Base-by-base conservation (phyloP, 192 early-diverging fungal species). In the Umbelopsis ramanniana region DNA sequence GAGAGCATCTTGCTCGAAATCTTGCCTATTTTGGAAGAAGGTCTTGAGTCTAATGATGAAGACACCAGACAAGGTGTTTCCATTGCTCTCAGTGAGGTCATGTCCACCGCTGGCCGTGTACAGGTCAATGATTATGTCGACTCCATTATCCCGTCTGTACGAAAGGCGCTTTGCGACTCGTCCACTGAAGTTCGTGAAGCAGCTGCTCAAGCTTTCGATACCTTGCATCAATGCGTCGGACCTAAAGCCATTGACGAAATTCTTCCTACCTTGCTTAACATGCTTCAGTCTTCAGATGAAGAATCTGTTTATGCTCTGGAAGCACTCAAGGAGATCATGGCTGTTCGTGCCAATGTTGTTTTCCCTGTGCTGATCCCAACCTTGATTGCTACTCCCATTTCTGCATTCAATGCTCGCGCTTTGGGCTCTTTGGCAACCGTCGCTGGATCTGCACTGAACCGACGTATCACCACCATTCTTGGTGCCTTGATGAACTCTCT, bases 361-460 rank as follows among this genome's bases (percentile, higher is more conserved):
- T 97, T 99, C 93, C 98, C 98, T 9, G 96, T 97, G 37, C 85
- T 99, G 60, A 96, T 99, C 68, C 98, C 98, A 4, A 97, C 95
- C 7, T 86, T 99, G 63, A 91, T 95, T n/a, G 73, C 89, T 19
- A 85, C 84, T 29, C 97, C 97, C 19, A 94, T 99, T 48, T 90
- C 89, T 45, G 84, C 86, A n/a, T 96, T 97, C 81, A 95, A 98
- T 74, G 97, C 96, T 21, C 92, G 91, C 21, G 95, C 96, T 8
- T 79, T 99, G 68, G 90, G 89, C 3, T 92, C 94, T 14, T 77
- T 99, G 29, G 92, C 98, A 29, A 89, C 93, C 23, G 97, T 98
- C 19, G 94, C 97, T 35, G 97, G 95, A 17, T 73, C 84, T 47
- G 89, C 93, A 6, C 81, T 98, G 74, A 95, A 93, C 79, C 85